A percentile compares a stretch with the other conserved stretches of the same genome.
Evolutionary conservation across 768 basidiomycete genomes (phyloP).

Genomic region (Cubamyces sp.): DNA sequence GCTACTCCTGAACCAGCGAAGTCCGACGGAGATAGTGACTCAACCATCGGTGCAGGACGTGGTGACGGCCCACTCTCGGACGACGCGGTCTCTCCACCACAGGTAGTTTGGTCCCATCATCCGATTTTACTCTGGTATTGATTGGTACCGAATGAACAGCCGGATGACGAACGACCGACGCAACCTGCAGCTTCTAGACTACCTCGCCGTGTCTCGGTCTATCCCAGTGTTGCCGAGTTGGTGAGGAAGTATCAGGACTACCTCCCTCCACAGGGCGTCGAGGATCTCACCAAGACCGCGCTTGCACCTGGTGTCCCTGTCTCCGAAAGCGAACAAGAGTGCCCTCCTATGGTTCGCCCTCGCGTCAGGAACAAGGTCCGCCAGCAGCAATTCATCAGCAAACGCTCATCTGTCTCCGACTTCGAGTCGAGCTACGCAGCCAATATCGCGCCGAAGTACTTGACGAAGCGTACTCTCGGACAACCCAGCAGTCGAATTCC

Average conservation of each 20-base stretch:
- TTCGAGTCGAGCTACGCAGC: slow-evolving; percentile 92
- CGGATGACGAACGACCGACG: slow-evolving; percentile 33
- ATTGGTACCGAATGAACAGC: slow-evolving; percentile 14
- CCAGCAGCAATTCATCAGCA: slow-evolving; percentile 52
- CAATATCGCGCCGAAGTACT: slow-evolving; percentile 83
- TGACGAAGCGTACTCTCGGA: slow-evolving; percentile 54
- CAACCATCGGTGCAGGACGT: slow-evolving; percentile 71
- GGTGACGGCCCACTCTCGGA: slow-evolving; percentile 21
- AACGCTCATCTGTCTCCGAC: slow-evolving; percentile 74
- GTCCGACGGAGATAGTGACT: slow-evolving; percentile 80
- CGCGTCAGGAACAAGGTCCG: slow-evolving; percentile 52
- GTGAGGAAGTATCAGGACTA: slow-evolving; percentile 83
- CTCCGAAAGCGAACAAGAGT: slow-evolving; percentile 86
- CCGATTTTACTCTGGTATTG: not conserved
- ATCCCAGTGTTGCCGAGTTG: slow-evolving; percentile 80
- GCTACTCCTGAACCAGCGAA: slow-evolving; percentile 34
- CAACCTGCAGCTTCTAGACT: slow-evolving; percentile 52
- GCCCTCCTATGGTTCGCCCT: slow-evolving; percentile 40
- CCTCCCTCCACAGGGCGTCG: slow-evolving; percentile 70
- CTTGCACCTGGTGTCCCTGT: slow-evolving; percentile 59
- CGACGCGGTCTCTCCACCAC: slow-evolving; percentile 7
- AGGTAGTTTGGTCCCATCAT: slow-evolving; percentile 20
- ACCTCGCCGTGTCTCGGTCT: slow-evolving; percentile 59
- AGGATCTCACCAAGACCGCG: slow-evolving; percentile 73
- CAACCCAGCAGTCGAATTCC: slow-evolving; percentile 52